Conservation (phyloP, 768 basidiomycete genomes). For the Porphyrellus cyaneotinctus region DNA sequence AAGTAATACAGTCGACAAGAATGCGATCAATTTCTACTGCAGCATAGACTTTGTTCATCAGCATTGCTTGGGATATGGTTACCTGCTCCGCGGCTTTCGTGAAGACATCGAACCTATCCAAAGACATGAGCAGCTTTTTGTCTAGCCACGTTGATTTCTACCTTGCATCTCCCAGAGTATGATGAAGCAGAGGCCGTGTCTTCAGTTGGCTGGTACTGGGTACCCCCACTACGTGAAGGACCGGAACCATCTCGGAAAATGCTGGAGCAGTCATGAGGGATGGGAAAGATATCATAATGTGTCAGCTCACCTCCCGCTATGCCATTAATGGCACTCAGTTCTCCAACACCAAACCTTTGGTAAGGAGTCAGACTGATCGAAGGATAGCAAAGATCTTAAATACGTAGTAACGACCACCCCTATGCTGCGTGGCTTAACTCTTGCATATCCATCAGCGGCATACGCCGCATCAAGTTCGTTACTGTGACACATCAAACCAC, state of each 20-base stretch:
- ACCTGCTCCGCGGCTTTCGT: constrained; percentile 70
- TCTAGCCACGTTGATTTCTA: constrained; percentile 16
- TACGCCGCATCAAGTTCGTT: constrained; percentile 87
- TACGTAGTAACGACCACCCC: constrained; percentile 79
- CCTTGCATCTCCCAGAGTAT: constrained; percentile 84
- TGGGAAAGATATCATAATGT: not conserved
- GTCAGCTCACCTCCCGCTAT: constrained; percentile 60
- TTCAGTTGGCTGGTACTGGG: constrained; percentile 74
- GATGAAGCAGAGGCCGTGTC: constrained; percentile 72
- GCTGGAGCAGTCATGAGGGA: constrained; percentile 36
- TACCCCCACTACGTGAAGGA: constrained; percentile 83
- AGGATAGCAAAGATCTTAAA: constrained; percentile 4
- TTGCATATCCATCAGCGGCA: constrained; percentile 90
- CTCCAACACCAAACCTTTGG: constrained; percentile 85
- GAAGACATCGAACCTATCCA: constrained; percentile 74
- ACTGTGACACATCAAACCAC: constrained; percentile 36
- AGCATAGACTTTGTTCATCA: constrained; percentile 53
- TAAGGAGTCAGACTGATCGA: not conserved
- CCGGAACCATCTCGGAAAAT: constrained; percentile 85
- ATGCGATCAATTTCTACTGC: constrained; percentile 74
- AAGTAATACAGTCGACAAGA: constrained; percentile 62
- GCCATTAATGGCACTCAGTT: constrained; percentile 82
- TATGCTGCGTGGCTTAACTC: constrained; percentile 70
- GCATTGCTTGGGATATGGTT: constrained; percentile 59
- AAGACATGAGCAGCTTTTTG: not conserved